A percentile compares a stretch with the other conserved stretches of the same genome.
phyloP scores from a whole-genome alignment of 495 filamentous ascomycete species.

The Durotheca rogersii region DNA sequence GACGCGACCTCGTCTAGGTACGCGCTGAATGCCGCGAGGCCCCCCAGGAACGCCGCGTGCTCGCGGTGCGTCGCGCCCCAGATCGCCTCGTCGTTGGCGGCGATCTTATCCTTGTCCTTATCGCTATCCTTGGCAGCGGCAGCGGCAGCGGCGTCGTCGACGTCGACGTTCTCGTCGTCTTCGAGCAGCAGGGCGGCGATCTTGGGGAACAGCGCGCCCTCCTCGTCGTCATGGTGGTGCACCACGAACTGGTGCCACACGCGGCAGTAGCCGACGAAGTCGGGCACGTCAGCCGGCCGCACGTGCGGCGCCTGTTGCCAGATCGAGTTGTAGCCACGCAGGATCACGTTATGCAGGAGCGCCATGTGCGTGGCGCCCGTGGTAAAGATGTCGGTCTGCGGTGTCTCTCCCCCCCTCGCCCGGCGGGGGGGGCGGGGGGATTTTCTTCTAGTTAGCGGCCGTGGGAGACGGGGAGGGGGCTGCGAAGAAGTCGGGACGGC shows the following conservation, averaged over 20 bases:
- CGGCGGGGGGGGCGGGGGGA: too few relatives aligned
- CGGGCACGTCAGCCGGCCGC: conserved; percentile 42
- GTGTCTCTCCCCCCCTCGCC: too few relatives aligned
- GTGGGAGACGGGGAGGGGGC: too few relatives aligned
- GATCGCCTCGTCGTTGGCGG: conserved; percentile 45
- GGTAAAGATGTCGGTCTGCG: conserved; percentile 54
- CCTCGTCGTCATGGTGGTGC: conserved; percentile 57
- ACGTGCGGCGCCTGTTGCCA: conserved; percentile 52
- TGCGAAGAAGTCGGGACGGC: too few relatives aligned
- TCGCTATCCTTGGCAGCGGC: too few relatives aligned
- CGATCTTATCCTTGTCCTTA: too few relatives aligned
- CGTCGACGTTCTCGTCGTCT: too few relatives aligned
- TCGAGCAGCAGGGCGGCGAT: conserved; percentile 50
- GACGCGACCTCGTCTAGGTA: conserved; percentile 44
- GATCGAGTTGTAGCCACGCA: conserved; percentile 62
- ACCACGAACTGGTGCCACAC: conserved; percentile 56
- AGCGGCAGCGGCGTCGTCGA: too few relatives aligned
- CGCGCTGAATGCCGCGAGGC: conserved; percentile 48
- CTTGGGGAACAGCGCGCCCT: conserved; percentile 52
- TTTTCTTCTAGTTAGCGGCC: too few relatives aligned
- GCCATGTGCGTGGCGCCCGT: conserved; percentile 60
- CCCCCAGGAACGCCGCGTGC: conserved; percentile 53
- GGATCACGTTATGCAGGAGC: conserved; percentile 58
- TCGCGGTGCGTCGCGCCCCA: conserved; percentile 52
- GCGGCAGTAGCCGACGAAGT: conserved; percentile 54